Base-by-base conservation (phyloP, 495 filamentous ascomycete species). In the Hypoxylon rickii region DNA sequence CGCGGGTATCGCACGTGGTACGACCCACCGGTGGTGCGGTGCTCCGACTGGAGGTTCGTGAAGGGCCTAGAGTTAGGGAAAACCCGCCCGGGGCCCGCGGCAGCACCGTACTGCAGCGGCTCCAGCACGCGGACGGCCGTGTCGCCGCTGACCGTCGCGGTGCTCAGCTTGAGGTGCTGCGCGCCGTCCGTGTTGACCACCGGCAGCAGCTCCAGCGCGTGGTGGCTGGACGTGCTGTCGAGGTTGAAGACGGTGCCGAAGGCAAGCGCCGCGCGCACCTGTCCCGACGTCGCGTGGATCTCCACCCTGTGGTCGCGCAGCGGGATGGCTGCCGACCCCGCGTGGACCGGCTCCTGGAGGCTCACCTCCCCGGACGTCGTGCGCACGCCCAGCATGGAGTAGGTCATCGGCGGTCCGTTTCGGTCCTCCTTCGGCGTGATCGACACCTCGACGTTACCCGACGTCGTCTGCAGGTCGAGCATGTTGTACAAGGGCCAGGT, bases 401-500 rank as follows among this genome's bases (percentile, higher is more conserved):
- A n/a, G n/a, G n/a, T n/a, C n/a, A 64, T 69, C 11, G 70, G 66
- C 12, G 42, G 24, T 8, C 54, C 19, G 12, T 55, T 31, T 11
- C 61, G 53, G 13, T 36, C 63, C 6, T 58, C 50, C 32, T 73
- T 51, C 12, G 75, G 75, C n/a, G 66, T 65, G 39, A 79, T 61
- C 36, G 52, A 67, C 1, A 70, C 71, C 7, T 47, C 32, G 45
- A 78, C 66, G 43, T 52, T 56, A 18, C 77, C 77, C 0, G 73
- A 72, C 1, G 61, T 69, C 31, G 68, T 69, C 8, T 69, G 57
- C 2, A 79, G 55, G 0, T 52, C 48, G 0, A 79, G 61, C 31
- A 70, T 65, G 49, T 78, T 71, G 52, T 70, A 71, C 0, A 79
- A 49, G 0, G 76, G 74, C 74, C 75, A 79, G 36, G 63, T 55